Conservation (phyloP, 352 stramenopile species). For the Phytophthora chlamydospora region DNA sequence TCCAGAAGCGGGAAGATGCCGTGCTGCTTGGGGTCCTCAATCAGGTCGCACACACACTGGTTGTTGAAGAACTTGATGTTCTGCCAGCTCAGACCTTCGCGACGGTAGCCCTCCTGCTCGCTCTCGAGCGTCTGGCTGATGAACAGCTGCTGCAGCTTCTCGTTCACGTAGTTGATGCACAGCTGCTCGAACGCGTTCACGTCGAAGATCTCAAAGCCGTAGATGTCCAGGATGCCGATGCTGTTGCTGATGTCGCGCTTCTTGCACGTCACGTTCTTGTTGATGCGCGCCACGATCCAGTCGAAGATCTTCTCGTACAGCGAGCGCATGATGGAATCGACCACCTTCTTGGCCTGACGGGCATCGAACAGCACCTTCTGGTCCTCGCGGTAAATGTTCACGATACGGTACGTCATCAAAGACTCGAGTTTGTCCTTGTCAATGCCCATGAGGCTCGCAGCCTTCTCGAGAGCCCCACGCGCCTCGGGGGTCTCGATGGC, state of each 20-base stretch:
- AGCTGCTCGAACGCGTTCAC: conserved; percentile 92
- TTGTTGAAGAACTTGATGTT: conserved; percentile 89
- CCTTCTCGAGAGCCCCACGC: conserved; percentile 59
- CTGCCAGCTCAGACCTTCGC: conserved; percentile 78
- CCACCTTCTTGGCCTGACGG: conserved; percentile 82
- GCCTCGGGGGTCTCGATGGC: conserved; percentile 65
- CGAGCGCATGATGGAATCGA: conserved; percentile 84
- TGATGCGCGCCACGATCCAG: conserved; percentile 88
- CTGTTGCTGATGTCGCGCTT: conserved; percentile 68
- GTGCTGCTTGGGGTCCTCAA: conserved; percentile 84
- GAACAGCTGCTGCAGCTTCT: conserved; percentile 90
- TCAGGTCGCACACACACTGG: conserved; percentile 88
- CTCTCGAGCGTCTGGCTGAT: conserved; percentile 83
- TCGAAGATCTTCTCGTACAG: conserved; percentile 92
- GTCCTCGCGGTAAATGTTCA: conserved; percentile 83
- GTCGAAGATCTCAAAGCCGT: conserved; percentile 92
- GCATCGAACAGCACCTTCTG: conserved; percentile 80
- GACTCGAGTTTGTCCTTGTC: conserved; percentile 66
- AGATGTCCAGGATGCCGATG: conserved; percentile 92
- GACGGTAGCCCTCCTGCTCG: conserved; percentile 81
- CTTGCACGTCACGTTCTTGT: conserved; percentile 80
- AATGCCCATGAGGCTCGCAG: conserved; percentile 69
- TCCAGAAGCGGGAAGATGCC: conserved; percentile 85
- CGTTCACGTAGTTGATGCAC: conserved; percentile 92
- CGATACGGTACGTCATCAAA: conserved; percentile 77